A percentile compares a stretch with the other conserved stretches of the same genome.
These are phyloP conservation scores for Aspergillus bridgeri DNA, from an alignment of 495 filamentous ascomycete species.

Conservation along the genomic window DNA sequence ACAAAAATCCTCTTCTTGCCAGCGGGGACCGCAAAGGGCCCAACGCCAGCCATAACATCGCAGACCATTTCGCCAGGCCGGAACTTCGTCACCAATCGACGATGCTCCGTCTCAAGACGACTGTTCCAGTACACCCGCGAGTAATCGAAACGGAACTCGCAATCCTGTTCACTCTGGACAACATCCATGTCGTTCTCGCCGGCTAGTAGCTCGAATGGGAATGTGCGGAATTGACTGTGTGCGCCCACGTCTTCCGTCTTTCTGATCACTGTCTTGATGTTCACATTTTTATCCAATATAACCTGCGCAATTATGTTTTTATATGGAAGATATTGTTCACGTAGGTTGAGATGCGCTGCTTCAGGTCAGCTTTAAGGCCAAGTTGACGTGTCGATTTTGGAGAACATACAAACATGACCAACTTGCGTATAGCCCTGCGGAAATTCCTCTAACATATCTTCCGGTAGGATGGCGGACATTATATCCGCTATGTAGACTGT, in stretches of 20 bases:
- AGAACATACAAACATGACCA: conserved; percentile 74
- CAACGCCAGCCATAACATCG: conserved; percentile 97
- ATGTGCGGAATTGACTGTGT: conserved; percentile 84
- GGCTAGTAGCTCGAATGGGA: conserved; percentile 86
- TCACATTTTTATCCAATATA: conserved; percentile 80
- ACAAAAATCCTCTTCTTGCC: conserved; percentile 89
- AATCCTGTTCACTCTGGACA: conserved; percentile 55
- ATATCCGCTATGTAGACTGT: conserved; percentile 62
- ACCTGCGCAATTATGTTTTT: conserved; percentile 80
- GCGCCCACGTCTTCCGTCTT: conserved; percentile 85
- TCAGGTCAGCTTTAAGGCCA: conserved; percentile 4
- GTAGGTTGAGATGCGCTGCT: conserved; percentile 83
- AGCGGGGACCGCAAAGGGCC: conserved; percentile 90
- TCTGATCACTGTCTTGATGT: conserved; percentile 87
- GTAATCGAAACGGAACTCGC: conserved; percentile 48
- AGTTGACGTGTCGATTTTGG: conserved; percentile 2
- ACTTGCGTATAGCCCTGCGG: conserved; percentile 83
- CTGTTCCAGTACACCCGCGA: conserved; percentile 97
- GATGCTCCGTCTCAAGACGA: conserved; percentile 83
- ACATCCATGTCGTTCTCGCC: conserved; percentile 80
- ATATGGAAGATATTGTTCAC: conserved; percentile 73
- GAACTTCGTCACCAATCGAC: conserved; percentile 74
- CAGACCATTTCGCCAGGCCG: conserved; percentile 80
- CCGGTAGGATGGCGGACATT: conserved; percentile 71
- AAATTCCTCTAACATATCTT: conserved; percentile 62